A percentile compares a stretch with the other conserved stretches of the same genome.
These are phyloP conservation scores for Ustilago crameri DNA, from an alignment of 1,284 basidiomycete genomes.

Conservation along the genomic window DNA sequence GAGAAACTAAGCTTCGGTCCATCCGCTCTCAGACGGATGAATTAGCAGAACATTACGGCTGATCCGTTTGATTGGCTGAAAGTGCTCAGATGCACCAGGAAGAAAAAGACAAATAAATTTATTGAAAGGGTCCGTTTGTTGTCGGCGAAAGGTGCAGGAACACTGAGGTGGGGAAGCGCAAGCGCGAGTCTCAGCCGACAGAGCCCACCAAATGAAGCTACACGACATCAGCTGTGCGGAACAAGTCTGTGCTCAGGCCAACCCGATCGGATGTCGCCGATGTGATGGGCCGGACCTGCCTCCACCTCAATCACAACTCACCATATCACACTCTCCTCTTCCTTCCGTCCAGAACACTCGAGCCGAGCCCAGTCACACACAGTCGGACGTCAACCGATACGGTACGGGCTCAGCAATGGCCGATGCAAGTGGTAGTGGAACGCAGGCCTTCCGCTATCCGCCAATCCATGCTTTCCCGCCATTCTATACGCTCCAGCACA, in stretches of 20 bases:
- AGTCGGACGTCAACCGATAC: neutral
- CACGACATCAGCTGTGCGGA: too few species aligned
- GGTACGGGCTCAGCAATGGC: neutral
- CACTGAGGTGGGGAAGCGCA: too few species aligned
- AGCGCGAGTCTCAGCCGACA: too few species aligned
- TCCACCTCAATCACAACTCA: neutral
- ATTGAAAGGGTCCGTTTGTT: too few species aligned
- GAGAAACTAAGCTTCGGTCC: neutral
- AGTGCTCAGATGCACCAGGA: constrained; percentile 1
- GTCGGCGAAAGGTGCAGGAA: too few species aligned
- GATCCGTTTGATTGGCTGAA: neutral
- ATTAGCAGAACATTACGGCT: neutral
- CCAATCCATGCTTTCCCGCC: constrained; percentile 72
- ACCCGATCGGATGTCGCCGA: constrained; percentile 4
- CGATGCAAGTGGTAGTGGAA: neutral
- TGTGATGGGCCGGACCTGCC: neutral
- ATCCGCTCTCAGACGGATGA: constrained; percentile 9
- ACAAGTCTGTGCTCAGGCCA: constrained; percentile 19
- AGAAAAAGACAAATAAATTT: neutral
- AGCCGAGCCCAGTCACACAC: neutral
- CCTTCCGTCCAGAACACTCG: too few species aligned
- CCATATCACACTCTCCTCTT: neutral
- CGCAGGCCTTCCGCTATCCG: constrained; percentile 68
- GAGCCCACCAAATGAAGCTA: too few species aligned
- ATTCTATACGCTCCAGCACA: constrained; percentile 73